Evolutionary conservation across 2,329 filamentous ascomycete species (phyloP).

Genomic region (Trichoderma breve): DNA sequence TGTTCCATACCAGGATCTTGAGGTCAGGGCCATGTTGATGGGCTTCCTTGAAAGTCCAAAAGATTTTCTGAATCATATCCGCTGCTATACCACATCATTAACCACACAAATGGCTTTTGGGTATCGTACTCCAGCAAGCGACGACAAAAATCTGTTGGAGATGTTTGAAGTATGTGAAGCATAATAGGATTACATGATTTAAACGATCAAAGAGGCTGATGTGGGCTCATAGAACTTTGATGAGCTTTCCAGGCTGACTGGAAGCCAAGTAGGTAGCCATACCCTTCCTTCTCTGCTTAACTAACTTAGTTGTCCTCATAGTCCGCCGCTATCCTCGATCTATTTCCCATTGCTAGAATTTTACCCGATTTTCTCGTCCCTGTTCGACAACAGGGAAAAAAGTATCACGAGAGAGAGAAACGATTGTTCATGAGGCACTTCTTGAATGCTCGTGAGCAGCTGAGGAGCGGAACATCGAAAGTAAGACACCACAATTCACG

Average conservation of each 20-base stretch:
- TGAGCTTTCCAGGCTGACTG: background rate
- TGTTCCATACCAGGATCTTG: constrained; percentile 13
- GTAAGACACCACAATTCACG: background rate
- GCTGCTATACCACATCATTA: constrained; percentile 8
- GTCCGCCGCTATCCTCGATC: constrained; percentile 3
- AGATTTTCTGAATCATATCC: background rate
- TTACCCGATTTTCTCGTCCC: constrained; percentile 4
- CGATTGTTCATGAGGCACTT: constrained; percentile 9
- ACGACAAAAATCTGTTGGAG: background rate
- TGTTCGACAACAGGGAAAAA: background rate
- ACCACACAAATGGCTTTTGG: constrained; percentile 16
- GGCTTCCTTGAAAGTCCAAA: background rate
- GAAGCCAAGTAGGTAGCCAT: background rate
- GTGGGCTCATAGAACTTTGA: background rate
- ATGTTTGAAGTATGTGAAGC: constrained; percentile 2
- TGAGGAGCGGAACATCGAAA: background rate
- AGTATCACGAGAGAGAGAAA: background rate
- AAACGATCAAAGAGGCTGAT: background rate
- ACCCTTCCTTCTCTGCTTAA: no score
- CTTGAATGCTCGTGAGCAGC: background rate
- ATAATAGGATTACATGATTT: no score
- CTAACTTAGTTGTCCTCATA: background rate
- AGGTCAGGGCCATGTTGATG: constrained; percentile 11
- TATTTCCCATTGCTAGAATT: background rate
- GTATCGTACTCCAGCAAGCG: background rate